phyloP scores from a whole-genome alignment of 148 eudicot species.

The Diospyros lotus region DNA sequence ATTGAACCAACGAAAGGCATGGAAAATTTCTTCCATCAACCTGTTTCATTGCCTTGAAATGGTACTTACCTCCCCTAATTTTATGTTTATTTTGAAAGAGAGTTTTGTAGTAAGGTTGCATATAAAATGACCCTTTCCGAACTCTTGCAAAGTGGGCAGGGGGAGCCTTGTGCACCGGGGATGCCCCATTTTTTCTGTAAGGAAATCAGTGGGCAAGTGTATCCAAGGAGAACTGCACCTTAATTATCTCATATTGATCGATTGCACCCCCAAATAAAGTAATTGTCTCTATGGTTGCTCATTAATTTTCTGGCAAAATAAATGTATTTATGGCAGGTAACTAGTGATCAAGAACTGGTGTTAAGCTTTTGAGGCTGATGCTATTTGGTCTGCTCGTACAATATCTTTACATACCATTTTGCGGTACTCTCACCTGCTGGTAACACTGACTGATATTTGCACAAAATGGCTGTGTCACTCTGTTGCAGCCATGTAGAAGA shows the following conservation, averaged over 20 bases:
- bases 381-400: neutral
- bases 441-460: slow-evolving; percentile 2
- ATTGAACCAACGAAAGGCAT: slow-evolving; percentile 3
- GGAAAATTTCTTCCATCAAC: neutral
- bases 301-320: neutral
- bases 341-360: neutral
- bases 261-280: too few species aligned
- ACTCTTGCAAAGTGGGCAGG: neutral
- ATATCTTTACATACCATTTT: neutral
- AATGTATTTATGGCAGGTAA: slow-evolving; percentile 11
- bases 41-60: neutral
- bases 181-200: too few species aligned
- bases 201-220: neutral
- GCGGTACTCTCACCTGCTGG: neutral
- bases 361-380: neutral
- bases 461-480: neutral
- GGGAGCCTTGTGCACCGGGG: too few species aligned
- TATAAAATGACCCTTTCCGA: neutral
- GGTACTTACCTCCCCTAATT: neutral
- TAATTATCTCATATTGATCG: neutral
- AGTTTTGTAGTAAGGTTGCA: neutral
- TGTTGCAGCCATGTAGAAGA: neutral
- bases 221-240: neutral
- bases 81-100: slow-evolving; percentile 1
- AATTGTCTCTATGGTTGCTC: neutral